Percentiles rank a stretch among this genome's conserved stretches.
Evolutionary conservation across 805 yeast species (phyloP).

Genomic region (Suhomyces vadensis): DNA sequence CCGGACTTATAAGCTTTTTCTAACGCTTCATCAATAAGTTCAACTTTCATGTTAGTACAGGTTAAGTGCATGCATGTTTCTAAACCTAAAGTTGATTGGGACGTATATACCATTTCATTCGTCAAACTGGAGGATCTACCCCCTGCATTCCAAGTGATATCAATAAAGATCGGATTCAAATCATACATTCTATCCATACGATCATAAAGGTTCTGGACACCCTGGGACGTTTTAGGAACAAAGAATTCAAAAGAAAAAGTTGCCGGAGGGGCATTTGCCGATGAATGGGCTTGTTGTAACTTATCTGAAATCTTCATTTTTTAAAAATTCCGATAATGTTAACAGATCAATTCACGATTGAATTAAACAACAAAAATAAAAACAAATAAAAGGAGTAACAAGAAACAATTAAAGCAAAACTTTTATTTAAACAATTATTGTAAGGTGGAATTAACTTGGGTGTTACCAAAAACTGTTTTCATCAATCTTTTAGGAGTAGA

Average conservation of each 20-base stretch:
- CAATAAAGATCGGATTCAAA: slow-evolving; percentile 86
- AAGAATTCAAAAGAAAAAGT: slow-evolving; percentile 96
- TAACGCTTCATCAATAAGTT: slow-evolving; percentile 80
- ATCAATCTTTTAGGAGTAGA: neutral
- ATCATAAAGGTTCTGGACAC: slow-evolving; percentile 93
- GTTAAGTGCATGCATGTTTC: slow-evolving; percentile 99
- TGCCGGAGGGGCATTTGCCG: slow-evolving; percentile 47
- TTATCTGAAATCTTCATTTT: slow-evolving; percentile 44
- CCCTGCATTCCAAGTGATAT: slow-evolving; percentile 98
- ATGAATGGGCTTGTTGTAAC: slow-evolving; percentile 42
- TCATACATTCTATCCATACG: slow-evolving; percentile 98
- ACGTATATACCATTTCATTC: slow-evolving; percentile 86
- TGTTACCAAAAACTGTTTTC: neutral
- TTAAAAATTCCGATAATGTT: neutral
- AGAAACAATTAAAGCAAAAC: neutral
- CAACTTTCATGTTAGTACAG: slow-evolving; percentile 89
- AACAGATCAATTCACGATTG: neutral
- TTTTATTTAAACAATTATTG: neutral
- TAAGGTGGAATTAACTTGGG: neutral
- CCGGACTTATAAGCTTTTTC: slow-evolving; percentile 85
- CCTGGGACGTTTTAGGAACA: slow-evolving; percentile 96
- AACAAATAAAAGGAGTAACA: neutral
- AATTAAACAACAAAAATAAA: no score
- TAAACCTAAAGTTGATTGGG: slow-evolving; percentile 85
- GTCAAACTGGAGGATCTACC: slow-evolving; percentile 83